phyloP scores from a whole-genome alignment of 495 filamentous ascomycete genomes.

The Xanthoparmelia taractica region DNA sequence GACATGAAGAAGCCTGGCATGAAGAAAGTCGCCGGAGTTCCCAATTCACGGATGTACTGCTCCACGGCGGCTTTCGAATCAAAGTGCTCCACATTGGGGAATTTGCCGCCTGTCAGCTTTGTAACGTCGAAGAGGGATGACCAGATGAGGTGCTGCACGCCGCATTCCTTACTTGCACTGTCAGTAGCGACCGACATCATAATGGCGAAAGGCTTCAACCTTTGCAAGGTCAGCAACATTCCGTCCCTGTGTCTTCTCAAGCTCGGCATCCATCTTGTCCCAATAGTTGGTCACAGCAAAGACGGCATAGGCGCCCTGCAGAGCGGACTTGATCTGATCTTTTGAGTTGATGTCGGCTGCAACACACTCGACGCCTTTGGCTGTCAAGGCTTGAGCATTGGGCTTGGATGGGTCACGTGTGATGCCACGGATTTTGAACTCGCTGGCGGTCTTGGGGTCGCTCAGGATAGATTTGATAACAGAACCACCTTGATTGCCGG shows the following conservation, averaged over 20 bases:
- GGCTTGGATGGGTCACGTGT: constrained; percentile 45
- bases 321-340: constrained; percentile 37
- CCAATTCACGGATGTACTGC: constrained; percentile 44
- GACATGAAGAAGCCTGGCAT: constrained; percentile 54
- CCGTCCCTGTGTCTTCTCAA: constrained; percentile 50
- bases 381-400: constrained; percentile 35
- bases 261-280: constrained; percentile 33
- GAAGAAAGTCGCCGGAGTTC: constrained; percentile 48
- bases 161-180: constrained; percentile 28
- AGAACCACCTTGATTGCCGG: constrained; percentile 52
- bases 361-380: constrained; percentile 43
- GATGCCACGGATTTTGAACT: constrained; percentile 48
- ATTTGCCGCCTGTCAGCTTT: constrained; percentile 38
- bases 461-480: constrained; percentile 43
- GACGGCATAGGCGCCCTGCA: constrained; percentile 42
- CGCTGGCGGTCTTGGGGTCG: constrained; percentile 38
- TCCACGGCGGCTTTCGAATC: constrained; percentile 54
- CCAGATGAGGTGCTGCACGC: constrained; percentile 48
- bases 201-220: constrained; percentile 20
- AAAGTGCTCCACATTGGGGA: constrained; percentile 51
- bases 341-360: constrained; percentile 37
- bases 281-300: constrained; percentile 48
- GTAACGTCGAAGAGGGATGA: constrained; percentile 28
- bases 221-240: constrained; percentile 49
- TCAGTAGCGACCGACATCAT: not conserved